Conservation (phyloP, 768 basidiomycete species). For the Cystobasidiopsis lactophilus region DNA sequence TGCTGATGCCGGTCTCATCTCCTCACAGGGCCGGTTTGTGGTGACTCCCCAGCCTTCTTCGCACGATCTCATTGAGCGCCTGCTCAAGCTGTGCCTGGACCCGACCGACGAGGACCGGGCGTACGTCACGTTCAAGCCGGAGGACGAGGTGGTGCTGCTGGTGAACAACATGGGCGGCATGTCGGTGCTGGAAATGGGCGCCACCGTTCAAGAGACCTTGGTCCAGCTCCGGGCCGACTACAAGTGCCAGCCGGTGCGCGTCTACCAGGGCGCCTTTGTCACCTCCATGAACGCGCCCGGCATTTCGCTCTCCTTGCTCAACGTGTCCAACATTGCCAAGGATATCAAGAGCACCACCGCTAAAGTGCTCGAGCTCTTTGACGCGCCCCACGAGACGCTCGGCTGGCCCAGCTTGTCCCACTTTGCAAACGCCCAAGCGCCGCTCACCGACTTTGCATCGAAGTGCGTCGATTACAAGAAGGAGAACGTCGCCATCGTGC, state of each 20-base stretch:
- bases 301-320: slow-evolving; percentile 26
- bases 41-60: neutral
- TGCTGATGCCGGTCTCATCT: no score
- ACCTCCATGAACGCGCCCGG: slow-evolving; percentile 29
- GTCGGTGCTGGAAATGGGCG: slow-evolving; percentile 19
- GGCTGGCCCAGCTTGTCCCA: neutral
- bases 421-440: no score
- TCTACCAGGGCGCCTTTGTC: slow-evolving; percentile 7
- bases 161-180: slow-evolving; percentile 27
- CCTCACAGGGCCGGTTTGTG: neutral
- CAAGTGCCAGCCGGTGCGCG: slow-evolving; percentile 4
- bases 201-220: slow-evolving; percentile 17
- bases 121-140: slow-evolving; percentile 26
- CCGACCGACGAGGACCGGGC: slow-evolving; percentile 25
- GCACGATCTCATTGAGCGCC: slow-evolving; percentile 23
- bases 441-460: no score
- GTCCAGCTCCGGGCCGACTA: slow-evolving; percentile 15
- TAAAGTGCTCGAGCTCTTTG: slow-evolving; percentile 24
- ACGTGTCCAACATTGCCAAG: slow-evolving; percentile 22
- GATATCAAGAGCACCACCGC: slow-evolving; percentile 19
- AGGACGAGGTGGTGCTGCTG: slow-evolving; percentile 24
- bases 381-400: slow-evolving; percentile 13
- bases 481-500: no score
- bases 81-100: slow-evolving; percentile 24
- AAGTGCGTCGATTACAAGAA: no score